Evolutionary conservation across 805 yeast species (phyloP), one percentile per base, ranked within the genome.

Genomic region (Debaryomyces hansenii): DNA sequence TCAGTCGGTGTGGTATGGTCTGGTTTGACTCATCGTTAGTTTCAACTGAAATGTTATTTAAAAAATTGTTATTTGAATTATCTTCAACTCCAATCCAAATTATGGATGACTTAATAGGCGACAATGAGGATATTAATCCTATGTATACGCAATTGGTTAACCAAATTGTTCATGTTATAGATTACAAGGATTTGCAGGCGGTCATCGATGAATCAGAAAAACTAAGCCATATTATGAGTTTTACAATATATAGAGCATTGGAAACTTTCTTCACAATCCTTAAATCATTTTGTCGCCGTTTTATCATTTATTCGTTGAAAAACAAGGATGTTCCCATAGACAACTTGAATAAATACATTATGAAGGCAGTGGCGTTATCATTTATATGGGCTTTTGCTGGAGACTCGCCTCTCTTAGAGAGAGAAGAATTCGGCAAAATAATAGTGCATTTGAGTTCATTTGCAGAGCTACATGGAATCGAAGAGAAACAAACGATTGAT

Each of bases 1-100:
- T 92, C 20, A 88, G 94, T 63, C 78, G 98, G 61, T 91, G 97
- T 72, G 96, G 96, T 3, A 83, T 92, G 78, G 70, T 91, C 0
- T 87, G 90, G 84, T 67, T 88, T 53, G 83, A 82, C n/a, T 15
- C 43, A 3, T 52, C 63, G 0, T 48, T 64, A 15, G 57, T 68
- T 7, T 29, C 54, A 4, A 18, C 52, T 5, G 53, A 52, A 3
- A 51, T 54, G 4, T 27, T 60, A 38, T 48, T 57, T 46, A 40
- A 42, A 4, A 54, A 53, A 3, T 32, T 55, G 9, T 20, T 57
- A 8, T 42, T 54, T n/a, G 53, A 63, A 20, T 56, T 66, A 20
- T 5, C 59, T 11, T 40, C 39, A 10, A 21, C 14, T 12, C 20
- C 53, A 11, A 34, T 55, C 12, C 50, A 42, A 8, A 6, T 44